phyloP scores from a whole-genome alignment of 2,329 filamentous ascomycete genomes.

The Tricladium varicosporioides region DNA sequence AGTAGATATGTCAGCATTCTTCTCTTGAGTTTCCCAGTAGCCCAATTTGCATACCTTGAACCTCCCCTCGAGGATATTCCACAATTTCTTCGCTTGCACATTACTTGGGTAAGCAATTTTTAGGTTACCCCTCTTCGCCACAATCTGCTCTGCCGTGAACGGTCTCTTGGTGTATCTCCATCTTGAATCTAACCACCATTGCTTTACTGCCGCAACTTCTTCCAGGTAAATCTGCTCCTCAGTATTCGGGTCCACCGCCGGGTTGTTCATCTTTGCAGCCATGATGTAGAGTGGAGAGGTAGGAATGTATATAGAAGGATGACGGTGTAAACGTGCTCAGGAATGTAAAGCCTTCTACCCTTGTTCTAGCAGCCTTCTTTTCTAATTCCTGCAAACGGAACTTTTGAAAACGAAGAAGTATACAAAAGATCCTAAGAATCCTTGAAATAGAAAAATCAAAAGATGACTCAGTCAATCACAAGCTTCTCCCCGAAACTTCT shows the following conservation, averaged over 20 bases:
- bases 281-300: slow-evolving; percentile 27
- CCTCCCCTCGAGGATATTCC: slow-evolving; percentile 80
- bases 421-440: neutral
- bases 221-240: slow-evolving; percentile 58
- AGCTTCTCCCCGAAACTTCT: neutral
- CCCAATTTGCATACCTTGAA: slow-evolving; percentile 62
- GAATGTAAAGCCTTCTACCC: neutral
- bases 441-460: too few relatives aligned
- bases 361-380: neutral
- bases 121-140: slow-evolving; percentile 88
- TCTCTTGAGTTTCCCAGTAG: neutral
- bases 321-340: neutral
- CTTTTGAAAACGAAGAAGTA: neutral
- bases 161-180: slow-evolving; percentile 92
- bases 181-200: slow-evolving; percentile 90
- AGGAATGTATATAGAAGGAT: slow-evolving; percentile 1
- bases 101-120: slow-evolving; percentile 92
- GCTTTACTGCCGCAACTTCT: slow-evolving; percentile 84
- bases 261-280: slow-evolving; percentile 53
- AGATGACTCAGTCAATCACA: neutral
- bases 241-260: slow-evolving; percentile 52
- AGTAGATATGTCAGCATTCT: slow-evolving; percentile 17
- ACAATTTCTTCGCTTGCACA: slow-evolving; percentile 87
- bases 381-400: neutral
- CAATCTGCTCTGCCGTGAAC: slow-evolving; percentile 96